Percentiles rank a stretch among this genome's conserved stretches.
phyloP scores from a whole-genome alignment of 768 basidiomycete species.

The Pulveroboletus ravenelii region DNA sequence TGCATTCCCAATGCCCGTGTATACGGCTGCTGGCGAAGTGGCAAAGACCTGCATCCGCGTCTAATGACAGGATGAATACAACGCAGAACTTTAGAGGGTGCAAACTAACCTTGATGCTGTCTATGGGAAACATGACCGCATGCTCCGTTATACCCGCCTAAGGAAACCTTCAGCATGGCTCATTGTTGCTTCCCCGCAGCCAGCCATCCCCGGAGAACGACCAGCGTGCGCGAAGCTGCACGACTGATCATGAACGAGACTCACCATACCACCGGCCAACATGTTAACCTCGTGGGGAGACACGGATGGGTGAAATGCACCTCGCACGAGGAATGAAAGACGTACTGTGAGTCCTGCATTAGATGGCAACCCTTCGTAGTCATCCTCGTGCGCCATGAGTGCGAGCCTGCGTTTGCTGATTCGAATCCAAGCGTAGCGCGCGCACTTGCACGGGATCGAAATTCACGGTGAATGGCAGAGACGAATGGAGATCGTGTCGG shows the following conservation, averaged over 20 bases:
- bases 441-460: constrained; percentile 4
- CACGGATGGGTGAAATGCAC: constrained; percentile 13
- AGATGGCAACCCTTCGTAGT: constrained; percentile 65
- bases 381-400: constrained; percentile 43
- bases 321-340: constrained; percentile 5
- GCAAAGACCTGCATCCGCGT: constrained; percentile 99
- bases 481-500: background rate
- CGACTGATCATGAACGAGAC: constrained; percentile 29
- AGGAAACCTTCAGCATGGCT: constrained; percentile 14
- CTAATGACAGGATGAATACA: constrained; percentile 37
- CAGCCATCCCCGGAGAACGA: background rate
- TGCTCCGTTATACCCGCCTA: constrained; percentile 99
- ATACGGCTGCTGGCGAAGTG: constrained; percentile 77
- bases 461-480: background rate
- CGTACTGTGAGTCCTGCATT: constrained; percentile 74
- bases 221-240: background rate
- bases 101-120: constrained; percentile 88
- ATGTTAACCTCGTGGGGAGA: constrained; percentile 71
- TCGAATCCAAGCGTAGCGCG: constrained; percentile 6
- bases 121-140: constrained; percentile 97
- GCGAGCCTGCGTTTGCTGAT: constrained; percentile 7
- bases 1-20: constrained; percentile 86
- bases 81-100: background rate
- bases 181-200: background rate
- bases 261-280: constrained; percentile 92